These are phyloP conservation scores for Yarrowia alimentaria DNA, from an alignment of 805 yeast genomes.

Conservation along the genomic window DNA sequence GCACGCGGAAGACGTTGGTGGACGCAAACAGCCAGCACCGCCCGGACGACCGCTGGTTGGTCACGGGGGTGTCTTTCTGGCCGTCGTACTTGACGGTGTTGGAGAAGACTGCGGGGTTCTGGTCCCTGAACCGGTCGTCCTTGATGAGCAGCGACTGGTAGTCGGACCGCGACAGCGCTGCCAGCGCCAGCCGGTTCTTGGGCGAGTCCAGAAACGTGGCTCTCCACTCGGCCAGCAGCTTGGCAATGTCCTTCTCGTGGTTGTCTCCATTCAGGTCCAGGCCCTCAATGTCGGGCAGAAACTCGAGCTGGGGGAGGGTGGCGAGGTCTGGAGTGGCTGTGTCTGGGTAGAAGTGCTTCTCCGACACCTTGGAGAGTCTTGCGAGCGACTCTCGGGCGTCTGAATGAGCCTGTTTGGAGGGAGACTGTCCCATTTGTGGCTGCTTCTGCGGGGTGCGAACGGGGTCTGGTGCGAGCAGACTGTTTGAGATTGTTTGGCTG, in stretches of 20 bases:
- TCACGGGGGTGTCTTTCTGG: conserved; percentile 49
- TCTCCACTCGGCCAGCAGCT: conserved; percentile 48
- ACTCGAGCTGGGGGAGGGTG: conserved; percentile 13
- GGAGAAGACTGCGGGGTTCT: conserved; percentile 42
- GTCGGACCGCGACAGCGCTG: conserved; percentile 51
- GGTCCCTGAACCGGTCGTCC: conserved; percentile 29
- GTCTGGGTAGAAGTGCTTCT: conserved; percentile 7
- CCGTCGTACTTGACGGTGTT: conserved; percentile 50
- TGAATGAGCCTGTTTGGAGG: conserved; percentile 6
- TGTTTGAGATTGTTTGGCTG: no score
- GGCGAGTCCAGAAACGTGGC: conserved; percentile 46
- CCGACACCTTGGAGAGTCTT: conserved; percentile 17
- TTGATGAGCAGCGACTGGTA: conserved; percentile 44
- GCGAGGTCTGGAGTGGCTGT: conserved; percentile 10
- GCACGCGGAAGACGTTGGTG: conserved; percentile 65
- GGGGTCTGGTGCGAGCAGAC: no score
- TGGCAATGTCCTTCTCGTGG: conserved; percentile 14
- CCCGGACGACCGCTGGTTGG: conserved; percentile 73
- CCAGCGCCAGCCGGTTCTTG: conserved; percentile 53
- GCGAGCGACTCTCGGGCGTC: conserved; percentile 21
- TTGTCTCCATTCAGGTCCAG: conserved; percentile 7
- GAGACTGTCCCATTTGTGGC: conserved; percentile 5
- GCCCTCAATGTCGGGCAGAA: conserved; percentile 9
- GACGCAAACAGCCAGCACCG: conserved; percentile 90
- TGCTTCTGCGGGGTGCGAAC: neutral